These are phyloP conservation scores for Mitragyna speciosa DNA, from an alignment of 257 asterid species.

Conservation along the genomic window DNA sequence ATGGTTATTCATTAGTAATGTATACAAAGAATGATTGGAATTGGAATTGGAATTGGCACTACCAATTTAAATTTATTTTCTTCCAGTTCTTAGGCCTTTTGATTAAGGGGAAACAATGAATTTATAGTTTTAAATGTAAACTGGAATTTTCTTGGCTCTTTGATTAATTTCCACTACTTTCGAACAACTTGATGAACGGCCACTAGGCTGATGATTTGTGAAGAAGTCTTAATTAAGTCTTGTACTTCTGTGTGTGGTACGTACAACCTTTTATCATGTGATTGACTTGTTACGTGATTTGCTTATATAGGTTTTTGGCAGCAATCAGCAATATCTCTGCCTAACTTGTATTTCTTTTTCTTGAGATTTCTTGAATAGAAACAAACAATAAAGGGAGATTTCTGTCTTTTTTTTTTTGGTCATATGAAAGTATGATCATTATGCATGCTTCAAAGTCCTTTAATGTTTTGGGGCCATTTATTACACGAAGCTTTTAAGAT, in stretches of 20 bases:
- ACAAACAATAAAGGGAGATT: neutral
- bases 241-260: neutral
- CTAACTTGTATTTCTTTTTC: neutral
- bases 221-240: neutral
- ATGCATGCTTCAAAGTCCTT: neutral
- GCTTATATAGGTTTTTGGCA: neutral
- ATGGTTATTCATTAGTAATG: too few species aligned
- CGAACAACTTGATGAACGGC: neutral
- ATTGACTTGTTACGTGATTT: neutral
- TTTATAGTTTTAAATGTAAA: too few species aligned
- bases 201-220: neutral
- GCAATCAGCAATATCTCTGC: neutral
- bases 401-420: neutral
- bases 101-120: too few species aligned
- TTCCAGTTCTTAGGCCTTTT: too few species aligned
- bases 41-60: too few species aligned
- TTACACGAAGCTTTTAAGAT: neutral
- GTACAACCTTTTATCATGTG: neutral
- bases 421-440: neutral
- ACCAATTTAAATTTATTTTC: too few species aligned
- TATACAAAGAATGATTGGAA: too few species aligned
- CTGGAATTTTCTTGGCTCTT: neutral
- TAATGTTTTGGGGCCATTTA: neutral
- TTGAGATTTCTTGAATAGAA: neutral
- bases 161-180: neutral